A percentile compares a stretch with the other conserved stretches of the same genome.
Conservation (phyloP, 2,329 filamentous ascomycete species). For the Fusarium guadeloupense region DNA sequence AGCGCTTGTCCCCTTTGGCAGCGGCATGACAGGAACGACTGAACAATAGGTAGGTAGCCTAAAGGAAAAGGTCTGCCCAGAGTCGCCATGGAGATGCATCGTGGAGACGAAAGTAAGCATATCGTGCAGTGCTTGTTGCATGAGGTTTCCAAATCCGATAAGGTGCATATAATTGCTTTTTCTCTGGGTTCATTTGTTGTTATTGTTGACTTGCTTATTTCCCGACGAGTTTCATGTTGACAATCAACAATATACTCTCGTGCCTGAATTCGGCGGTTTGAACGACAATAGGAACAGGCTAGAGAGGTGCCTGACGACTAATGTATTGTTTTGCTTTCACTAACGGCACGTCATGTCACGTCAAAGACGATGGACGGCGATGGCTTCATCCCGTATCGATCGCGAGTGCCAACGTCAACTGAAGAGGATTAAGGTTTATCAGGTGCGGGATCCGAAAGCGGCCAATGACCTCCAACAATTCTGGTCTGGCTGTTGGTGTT, state of each 20-base stretch:
- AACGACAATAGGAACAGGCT: conserved; percentile 1
- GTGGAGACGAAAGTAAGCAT: background rate
- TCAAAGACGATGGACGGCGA: background rate
- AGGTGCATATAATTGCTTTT: background rate
- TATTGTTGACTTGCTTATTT: background rate
- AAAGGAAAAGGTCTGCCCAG: conserved; percentile 13
- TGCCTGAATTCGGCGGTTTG: background rate
- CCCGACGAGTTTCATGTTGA: background rate
- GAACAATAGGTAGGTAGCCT: conserved; percentile 4
- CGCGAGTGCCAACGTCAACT: conserved; percentile 8
- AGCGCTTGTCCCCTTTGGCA: conserved; percentile 13
- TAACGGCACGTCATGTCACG: no score
- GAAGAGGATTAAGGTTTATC: conserved; percentile 20
- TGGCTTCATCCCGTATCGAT: conserved; percentile 13
- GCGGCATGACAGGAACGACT: conserved; percentile 15
- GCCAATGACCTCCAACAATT: conserved; percentile 9
- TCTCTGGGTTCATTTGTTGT: background rate
- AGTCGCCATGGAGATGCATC: conserved; percentile 8
- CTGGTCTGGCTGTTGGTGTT: no score
- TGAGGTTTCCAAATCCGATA: background rate
- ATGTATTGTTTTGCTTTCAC: no score
- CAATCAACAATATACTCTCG: background rate
- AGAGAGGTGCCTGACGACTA: background rate
- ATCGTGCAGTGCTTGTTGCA: conserved; percentile 3
- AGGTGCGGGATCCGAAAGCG: conserved; percentile 2